Evolutionary conservation across 345 rosid species (phyloP).

Genomic region (Salix purpurea): DNA sequence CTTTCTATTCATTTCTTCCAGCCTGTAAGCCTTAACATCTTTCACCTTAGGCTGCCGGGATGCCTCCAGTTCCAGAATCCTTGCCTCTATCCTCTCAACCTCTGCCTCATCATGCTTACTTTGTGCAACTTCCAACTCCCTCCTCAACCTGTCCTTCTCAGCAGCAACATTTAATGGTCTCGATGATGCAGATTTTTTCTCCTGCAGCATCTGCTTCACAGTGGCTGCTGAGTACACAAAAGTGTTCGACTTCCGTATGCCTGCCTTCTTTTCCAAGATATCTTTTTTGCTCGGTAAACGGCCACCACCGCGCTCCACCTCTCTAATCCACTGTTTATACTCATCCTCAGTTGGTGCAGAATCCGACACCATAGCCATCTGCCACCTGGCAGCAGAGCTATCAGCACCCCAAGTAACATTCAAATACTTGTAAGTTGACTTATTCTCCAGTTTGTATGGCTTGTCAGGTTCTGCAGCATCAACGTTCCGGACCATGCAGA

Average conservation of each 20-base stretch:
- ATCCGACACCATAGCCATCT: constrained; percentile 99
- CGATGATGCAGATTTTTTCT: constrained; percentile 77
- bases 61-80: constrained; percentile 76
- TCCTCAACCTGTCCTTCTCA: constrained; percentile 90
- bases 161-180: constrained; percentile 94
- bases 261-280: constrained; percentile 78
- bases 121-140: constrained; percentile 72
- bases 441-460: constrained; percentile 78
- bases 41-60: constrained; percentile 58
- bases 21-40: constrained; percentile 70
- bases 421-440: constrained; percentile 75
- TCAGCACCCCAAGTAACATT: constrained; percentile 90
- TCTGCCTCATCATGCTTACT: constrained; percentile 68
- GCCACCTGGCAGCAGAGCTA: constrained; percentile 95
- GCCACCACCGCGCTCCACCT: constrained; percentile 80
- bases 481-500: constrained; percentile 82
- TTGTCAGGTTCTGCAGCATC: constrained; percentile 85
- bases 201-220: constrained; percentile 96
- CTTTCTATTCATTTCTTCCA: constrained; percentile 95
- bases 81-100: constrained; percentile 66
- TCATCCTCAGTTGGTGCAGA: constrained; percentile 84
- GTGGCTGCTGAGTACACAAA: constrained; percentile 92
- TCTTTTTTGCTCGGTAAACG: constrained; percentile 83
- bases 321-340: constrained; percentile 79
- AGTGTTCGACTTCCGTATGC: constrained; percentile 56